phyloP scores from a whole-genome alignment of 176 grass and related monocot genomes.

The Phragmites australis region DNA sequence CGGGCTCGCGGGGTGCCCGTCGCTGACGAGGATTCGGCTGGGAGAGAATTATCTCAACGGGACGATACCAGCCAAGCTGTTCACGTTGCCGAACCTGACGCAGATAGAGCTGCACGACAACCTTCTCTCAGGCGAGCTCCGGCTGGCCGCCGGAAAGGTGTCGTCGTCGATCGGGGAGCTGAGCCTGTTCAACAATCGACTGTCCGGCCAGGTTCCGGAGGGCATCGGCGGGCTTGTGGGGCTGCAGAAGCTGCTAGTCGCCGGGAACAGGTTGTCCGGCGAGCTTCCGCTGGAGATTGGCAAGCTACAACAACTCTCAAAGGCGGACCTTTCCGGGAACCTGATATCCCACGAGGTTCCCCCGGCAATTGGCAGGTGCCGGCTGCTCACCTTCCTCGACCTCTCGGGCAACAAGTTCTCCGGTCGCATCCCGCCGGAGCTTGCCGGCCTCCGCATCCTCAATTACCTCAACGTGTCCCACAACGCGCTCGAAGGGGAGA shows the following conservation, averaged over 20 bases:
- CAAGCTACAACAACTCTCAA: slow-evolving; percentile 71
- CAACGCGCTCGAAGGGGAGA: slow-evolving; percentile 63
- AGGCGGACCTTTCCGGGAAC: slow-evolving; percentile 67
- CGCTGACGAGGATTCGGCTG: slow-evolving; percentile 65
- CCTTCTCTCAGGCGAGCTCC: slow-evolving; percentile 62
- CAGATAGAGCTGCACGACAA: slow-evolving; percentile 95
- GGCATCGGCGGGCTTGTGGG: slow-evolving; percentile 65
- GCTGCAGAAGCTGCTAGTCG: slow-evolving; percentile 77
- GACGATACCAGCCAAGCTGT: slow-evolving; percentile 64
- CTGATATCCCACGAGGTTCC: slow-evolving; percentile 52
- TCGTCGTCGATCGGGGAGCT: slow-evolving; percentile 64
- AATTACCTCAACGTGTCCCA: slow-evolving; percentile 89
- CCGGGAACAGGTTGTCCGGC: slow-evolving; percentile 61
- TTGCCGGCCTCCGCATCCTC: slow-evolving; percentile 62
- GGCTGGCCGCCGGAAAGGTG: slow-evolving; percentile 47
- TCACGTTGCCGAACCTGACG: slow-evolving; percentile 67
- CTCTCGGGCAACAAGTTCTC: slow-evolving; percentile 67
- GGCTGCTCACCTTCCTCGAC: slow-evolving; percentile 72
- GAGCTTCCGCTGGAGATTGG: slow-evolving; percentile 58
- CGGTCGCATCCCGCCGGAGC: slow-evolving; percentile 57
- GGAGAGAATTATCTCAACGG: slow-evolving; percentile 89
- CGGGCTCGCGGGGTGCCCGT: slow-evolving; percentile 54
- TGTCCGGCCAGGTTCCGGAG: slow-evolving; percentile 56
- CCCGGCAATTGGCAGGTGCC: slow-evolving; percentile 61
- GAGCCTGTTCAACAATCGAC: slow-evolving; percentile 68